Conservation (phyloP, 2,329 filamentous ascomycete genomes). For the Fusarium annulatum region DNA sequence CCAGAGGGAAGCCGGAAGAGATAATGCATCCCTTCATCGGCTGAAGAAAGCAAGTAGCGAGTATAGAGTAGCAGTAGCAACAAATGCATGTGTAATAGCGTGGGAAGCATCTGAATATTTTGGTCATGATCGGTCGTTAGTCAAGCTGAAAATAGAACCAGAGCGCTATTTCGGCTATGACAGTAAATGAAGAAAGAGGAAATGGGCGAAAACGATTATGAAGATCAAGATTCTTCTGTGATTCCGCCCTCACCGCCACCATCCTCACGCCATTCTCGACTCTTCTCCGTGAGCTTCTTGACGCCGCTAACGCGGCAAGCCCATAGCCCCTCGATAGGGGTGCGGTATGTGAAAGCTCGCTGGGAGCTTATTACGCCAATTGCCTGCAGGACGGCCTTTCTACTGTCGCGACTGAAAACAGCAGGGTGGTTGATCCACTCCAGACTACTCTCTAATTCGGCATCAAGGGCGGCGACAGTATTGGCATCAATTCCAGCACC, state of each 20-base stretch:
- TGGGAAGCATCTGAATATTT: conserved; percentile 38
- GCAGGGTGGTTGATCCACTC: conserved; percentile 99
- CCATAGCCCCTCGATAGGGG: conserved; percentile 90
- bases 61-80: conserved; percentile 16
- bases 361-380: conserved; percentile 98
- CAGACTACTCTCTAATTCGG: conserved; percentile 87
- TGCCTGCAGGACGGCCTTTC: conserved; percentile 94
- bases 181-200: conserved; percentile 23
- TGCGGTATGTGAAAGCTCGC: conserved; percentile 91
- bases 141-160: conserved; percentile 35
- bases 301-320: conserved; percentile 84
- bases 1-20: conserved; percentile 19
- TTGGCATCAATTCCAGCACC: conserved; percentile 82
- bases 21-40: conserved; percentile 35
- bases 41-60: conserved; percentile 32
- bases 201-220: conserved; percentile 14
- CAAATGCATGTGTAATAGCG: conserved; percentile 34
- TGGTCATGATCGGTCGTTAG: conserved; percentile 44
- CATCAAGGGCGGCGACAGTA: conserved; percentile 87
- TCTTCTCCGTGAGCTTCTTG: conserved; percentile 82
- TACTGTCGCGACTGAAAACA: conserved; percentile 91
- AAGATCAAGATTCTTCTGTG: conserved; percentile 65
- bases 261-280: conserved; percentile 91
- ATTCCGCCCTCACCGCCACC: conserved; percentile 78
- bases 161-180: conserved; percentile 36